Base-by-base conservation (phyloP, 495 filamentous ascomycete species). In the Hypoxylon fuscum region DNA sequence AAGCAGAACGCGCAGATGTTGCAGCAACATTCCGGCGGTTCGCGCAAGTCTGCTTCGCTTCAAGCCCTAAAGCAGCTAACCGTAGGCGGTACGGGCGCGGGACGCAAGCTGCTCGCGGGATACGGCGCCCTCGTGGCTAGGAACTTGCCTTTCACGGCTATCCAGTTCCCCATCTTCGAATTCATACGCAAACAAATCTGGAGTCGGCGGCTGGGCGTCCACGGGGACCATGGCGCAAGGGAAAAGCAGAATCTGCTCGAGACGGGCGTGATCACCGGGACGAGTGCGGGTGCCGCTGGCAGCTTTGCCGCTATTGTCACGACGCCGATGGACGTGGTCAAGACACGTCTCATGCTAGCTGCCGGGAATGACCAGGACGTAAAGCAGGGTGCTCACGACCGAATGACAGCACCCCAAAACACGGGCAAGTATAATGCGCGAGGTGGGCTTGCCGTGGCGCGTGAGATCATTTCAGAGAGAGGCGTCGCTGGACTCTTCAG, bases 1-100 rank as follows among this genome's bases (percentile, higher is more conserved):
- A 97, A 97, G 76, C 93, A 96, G 64, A 96, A 96, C 74, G 91
- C 93, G 2, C 93, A 97, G 72, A 88, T 96, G 67, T 62, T 80
- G 11, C 75, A 68, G 25, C 58, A 55, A 20, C 69, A 62, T 8
- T 50, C 68, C 9, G 49, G 47, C 22, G 22, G 23, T 52, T 17
- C 35, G 34, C 37, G 38, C 7, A 44, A 48, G 4, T 80, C 80
- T 2, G 76, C 78, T 3, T 81, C 79, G 2, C 62, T 81, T 1
- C 55, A 72, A 52, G 81, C 81, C 0, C 46, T 83, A n/a, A 70
- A 65, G 12, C 73, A 76, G 46, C 59, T 84, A 1, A 15, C 37
- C 37, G 25, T 27, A 3, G 65, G 45, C 25, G 65, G 64, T n/a
- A 59, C 49, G 9, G 79, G 72, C 5, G 49, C 68, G 2, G 53